Conservation (phyloP, 192 early-diverging fungal genomes). For the Podila clonocystis region DNA sequence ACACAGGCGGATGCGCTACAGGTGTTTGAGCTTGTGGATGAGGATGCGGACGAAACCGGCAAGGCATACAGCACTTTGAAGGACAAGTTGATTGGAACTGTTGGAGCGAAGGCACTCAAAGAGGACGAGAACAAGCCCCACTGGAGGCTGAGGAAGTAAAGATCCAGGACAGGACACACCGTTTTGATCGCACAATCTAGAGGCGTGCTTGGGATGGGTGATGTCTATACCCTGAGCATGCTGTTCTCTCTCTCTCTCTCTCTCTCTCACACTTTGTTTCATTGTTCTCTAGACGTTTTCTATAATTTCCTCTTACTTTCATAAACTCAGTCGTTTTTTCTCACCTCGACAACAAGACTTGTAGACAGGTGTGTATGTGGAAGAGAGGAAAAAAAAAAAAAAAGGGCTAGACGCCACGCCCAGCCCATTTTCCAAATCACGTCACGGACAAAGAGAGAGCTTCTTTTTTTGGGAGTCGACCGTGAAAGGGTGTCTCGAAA, state of each 20-base stretch:
- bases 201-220: not conserved
- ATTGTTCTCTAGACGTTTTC: too few relatives aligned
- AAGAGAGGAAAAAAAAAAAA: too few relatives aligned
- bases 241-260: too few relatives aligned
- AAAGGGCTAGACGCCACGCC: too few relatives aligned
- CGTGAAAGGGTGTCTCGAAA: not conserved
- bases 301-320: too few relatives aligned
- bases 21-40: slow-evolving; percentile 41
- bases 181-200: not conserved
- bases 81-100: slow-evolving; percentile 23
- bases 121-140: slow-evolving; percentile 50
- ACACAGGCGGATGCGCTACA: slow-evolving; percentile 41
- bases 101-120: slow-evolving; percentile 37
- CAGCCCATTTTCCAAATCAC: not conserved
- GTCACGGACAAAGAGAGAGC: too few relatives aligned
- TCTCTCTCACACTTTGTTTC: too few relatives aligned
- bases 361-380: too few relatives aligned
- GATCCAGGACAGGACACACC: not conserved
- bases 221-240: too few relatives aligned
- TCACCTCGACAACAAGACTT: too few relatives aligned
- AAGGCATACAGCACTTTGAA: slow-evolving; percentile 30
- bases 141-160: slow-evolving; percentile 32
- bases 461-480: not conserved
- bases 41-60: slow-evolving; percentile 46
- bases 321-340: too few relatives aligned